A percentile compares a stretch with the other conserved stretches of the same genome.
Evolutionary conservation across 345 rosid species (phyloP).

Genomic region (Eucalyptus shirleyi): DNA sequence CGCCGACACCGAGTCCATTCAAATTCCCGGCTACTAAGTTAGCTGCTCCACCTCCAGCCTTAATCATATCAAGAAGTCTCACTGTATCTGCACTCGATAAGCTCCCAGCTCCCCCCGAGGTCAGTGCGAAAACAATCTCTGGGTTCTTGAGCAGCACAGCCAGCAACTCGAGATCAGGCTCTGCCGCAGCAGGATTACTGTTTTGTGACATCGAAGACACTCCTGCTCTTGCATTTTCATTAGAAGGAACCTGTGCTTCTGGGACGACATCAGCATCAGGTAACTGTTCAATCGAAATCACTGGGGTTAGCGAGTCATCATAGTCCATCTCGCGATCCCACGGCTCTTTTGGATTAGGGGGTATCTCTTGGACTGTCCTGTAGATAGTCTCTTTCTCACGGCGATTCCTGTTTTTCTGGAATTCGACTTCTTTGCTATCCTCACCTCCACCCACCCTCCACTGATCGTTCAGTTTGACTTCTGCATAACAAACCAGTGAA

Average conservation of each 20-base stretch:
- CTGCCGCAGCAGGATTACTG: conserved; percentile 11
- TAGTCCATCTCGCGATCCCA: conserved; percentile 95
- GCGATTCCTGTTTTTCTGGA: conserved; percentile 70
- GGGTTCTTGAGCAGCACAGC: conserved; percentile 92
- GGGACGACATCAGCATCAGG: conserved; percentile 54
- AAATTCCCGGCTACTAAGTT: not conserved
- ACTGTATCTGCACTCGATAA: conserved; percentile 55
- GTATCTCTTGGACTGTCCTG: conserved; percentile 39
- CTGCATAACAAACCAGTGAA: conserved; percentile 46
- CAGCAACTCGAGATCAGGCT: conserved; percentile 90
- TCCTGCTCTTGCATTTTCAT: conserved; percentile 17
- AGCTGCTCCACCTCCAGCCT: conserved; percentile 23
- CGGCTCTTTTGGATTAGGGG: conserved; percentile 84
- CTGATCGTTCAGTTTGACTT: conserved; percentile 27
- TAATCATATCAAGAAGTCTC: conserved; percentile 73
- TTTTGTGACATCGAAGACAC: conserved; percentile 17
- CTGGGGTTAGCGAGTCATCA: conserved; percentile 84
- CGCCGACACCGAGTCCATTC: not conserved
- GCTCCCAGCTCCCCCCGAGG: conserved; percentile 68
- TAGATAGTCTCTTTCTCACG: conserved; percentile 79
- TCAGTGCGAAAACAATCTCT: conserved; percentile 77
- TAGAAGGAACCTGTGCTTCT: conserved; percentile 20
- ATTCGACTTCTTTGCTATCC: conserved; percentile 84
- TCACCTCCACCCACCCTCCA: conserved; percentile 87
- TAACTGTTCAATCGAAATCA: conserved; percentile 74